Evolutionary conservation across 768 basidiomycete genomes (phyloP).

Genomic region (Lactarius sp.): DNA sequence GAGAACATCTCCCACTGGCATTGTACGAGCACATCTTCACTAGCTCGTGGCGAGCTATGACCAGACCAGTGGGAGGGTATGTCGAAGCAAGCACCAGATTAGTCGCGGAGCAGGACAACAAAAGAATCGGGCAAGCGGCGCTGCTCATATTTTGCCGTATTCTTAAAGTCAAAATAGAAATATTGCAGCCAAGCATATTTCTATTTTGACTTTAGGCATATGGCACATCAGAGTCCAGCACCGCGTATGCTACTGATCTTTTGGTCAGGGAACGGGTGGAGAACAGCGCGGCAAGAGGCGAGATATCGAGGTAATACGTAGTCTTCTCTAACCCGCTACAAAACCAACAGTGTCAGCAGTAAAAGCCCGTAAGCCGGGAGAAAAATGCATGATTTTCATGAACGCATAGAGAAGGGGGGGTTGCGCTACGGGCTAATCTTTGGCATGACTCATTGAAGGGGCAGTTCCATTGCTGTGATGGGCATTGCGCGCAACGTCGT

Average conservation of each 20-base stretch:
- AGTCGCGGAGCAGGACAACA: not conserved
- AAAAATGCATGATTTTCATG: too few relatives aligned
- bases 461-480: too few relatives aligned
- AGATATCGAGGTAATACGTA: not conserved
- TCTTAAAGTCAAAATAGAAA: not conserved
- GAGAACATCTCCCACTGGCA: too few relatives aligned
- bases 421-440: too few relatives aligned
- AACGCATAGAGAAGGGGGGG: not conserved
- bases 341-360: too few relatives aligned
- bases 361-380: too few relatives aligned
- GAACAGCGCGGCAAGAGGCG: not conserved
- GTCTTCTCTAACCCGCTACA: too few relatives aligned
- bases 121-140: not conserved
- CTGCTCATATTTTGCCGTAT: not conserved
- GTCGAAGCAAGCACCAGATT: not conserved
- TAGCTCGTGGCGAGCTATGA: too few relatives aligned
- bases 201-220: not conserved
- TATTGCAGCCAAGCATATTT: not conserved
- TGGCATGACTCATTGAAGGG: too few relatives aligned
- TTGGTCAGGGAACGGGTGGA: not conserved
- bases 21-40: too few relatives aligned
- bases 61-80: too few relatives aligned
- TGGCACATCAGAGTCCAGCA: not conserved
- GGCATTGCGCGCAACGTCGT: too few relatives aligned
- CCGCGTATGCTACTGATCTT: not conserved